Conservation (phyloP, 768 basidiomycete genomes). For the Termitomyces sp. region DNA sequence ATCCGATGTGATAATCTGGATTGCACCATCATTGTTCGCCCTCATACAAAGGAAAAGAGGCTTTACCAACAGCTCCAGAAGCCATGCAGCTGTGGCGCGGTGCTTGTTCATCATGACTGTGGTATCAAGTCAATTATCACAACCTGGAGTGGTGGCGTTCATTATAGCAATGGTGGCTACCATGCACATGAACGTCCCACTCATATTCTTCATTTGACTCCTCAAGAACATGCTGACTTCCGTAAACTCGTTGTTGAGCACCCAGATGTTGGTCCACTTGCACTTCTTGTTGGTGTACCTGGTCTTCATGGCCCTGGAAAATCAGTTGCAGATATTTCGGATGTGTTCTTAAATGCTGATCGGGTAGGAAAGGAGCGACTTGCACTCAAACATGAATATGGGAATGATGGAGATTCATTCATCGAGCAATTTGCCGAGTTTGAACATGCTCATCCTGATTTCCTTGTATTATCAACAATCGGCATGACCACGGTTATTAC, state of each 20-base stretch:
- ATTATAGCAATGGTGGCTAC: neutral
- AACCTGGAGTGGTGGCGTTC: neutral
- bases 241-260: neutral
- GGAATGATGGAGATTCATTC: slow-evolving; percentile 10
- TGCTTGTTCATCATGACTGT: neutral
- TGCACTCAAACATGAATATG: neutral
- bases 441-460: slow-evolving; percentile 12
- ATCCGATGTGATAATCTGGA: slow-evolving; percentile 1
- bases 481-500: slow-evolving; percentile 22
- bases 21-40: neutral
- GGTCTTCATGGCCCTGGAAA: slow-evolving; percentile 11
- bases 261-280: slow-evolving; percentile 11
- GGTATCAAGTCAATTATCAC: neutral
- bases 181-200: slow-evolving; percentile 3
- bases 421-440: slow-evolving; percentile 14
- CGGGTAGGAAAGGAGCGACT: slow-evolving; percentile 8
- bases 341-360: slow-evolving; percentile 9
- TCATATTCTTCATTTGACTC: slow-evolving; percentile 1
- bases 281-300: slow-evolving; percentile 15
- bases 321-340: slow-evolving; percentile 16
- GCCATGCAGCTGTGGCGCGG: neutral
- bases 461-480: slow-evolving; percentile 16
- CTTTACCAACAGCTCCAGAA: neutral
- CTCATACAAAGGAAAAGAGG: neutral
- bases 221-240: neutral